Conservation (phyloP, 2,329 filamentous ascomycete genomes). For the Zymoseptoria brevis region DNA sequence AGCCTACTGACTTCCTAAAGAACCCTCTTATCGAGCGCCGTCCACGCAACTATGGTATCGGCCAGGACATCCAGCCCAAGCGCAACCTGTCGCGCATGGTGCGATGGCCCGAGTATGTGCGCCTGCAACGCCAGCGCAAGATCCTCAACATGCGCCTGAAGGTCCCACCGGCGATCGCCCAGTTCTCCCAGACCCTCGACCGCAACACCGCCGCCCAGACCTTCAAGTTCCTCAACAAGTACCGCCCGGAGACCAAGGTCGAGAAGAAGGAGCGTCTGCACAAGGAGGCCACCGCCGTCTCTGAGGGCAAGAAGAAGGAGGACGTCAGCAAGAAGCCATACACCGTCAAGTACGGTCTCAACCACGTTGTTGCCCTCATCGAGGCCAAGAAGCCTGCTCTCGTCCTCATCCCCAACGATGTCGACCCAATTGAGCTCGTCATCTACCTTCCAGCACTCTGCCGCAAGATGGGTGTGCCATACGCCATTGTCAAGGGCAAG, state of each 20-base stretch:
- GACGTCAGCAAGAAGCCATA: constrained; percentile 99
- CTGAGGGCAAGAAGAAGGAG: constrained; percentile 99
- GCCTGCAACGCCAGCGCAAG: constrained; percentile 90
- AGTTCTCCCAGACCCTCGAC: constrained; percentile 97
- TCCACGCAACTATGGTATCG: constrained; percentile 94
- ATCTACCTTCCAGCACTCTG: constrained; percentile 98
- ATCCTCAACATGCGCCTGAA: constrained; percentile 98
- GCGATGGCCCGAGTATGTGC: constrained; percentile 99
- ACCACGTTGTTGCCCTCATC: constrained; percentile 95
- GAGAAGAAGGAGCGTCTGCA: constrained; percentile 99
- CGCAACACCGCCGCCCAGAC: constrained; percentile 93
- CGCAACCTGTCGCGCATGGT: constrained; percentile 97
- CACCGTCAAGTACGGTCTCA: constrained; percentile 98
- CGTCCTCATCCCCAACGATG: constrained; percentile 98
- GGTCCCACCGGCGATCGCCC: constrained; percentile 92
- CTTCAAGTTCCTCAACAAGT: constrained; percentile 99
- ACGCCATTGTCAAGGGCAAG: constrained; percentile 99
- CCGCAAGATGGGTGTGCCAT: constrained; percentile 99
- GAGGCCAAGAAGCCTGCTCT: constrained; percentile 99
- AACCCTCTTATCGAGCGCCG: constrained; percentile 99
- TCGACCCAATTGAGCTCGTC: constrained; percentile 98
- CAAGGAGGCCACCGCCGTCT: constrained; percentile 95
- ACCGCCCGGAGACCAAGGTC: constrained; percentile 96
- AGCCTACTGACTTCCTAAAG: constrained; percentile 41
- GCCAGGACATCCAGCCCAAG: constrained; percentile 95